Base-by-base conservation (phyloP, 176 grass and related monocot species). In the Hsuehochloa calcarea region DNA sequence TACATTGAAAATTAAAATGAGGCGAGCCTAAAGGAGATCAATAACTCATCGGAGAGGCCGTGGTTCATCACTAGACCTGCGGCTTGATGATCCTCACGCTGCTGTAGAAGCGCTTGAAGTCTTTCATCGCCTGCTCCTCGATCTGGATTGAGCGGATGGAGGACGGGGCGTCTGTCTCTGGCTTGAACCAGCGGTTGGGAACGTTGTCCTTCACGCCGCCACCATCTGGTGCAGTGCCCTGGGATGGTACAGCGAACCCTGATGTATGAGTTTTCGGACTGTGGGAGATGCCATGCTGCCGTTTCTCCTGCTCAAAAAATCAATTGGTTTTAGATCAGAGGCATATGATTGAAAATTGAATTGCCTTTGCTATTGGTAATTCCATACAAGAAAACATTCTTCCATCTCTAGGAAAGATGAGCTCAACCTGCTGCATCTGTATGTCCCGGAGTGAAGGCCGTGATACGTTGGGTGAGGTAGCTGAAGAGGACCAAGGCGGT, bases 71-170 rank as follows among this genome's bases (percentile, higher is more conserved):
- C 79, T 92, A 74, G 22, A 80, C 77, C 74, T 92, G 88, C 5
- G 96, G 91, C 90, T 96, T 99, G 69, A 99, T 89, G 27, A 99
- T 74, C 58, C 86, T 96, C 74, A 99, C 96, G 4, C 84, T 96
- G 88, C 79, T 99, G 84, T 99, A 99, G 89, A 99, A 96, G 81
- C 96, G 96, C 75, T 88, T 99, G 74, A 99, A 92, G 80, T 99
- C 96, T 82, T 99, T 99, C 38, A 99, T 99, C 15, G 93, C 96
- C 73, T 84, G 94, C 86, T 99, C 96, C 74, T 99, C 96, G 2
- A 99, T 99, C 85, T 99, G 96, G 59, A 99, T 99, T 1, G 91
- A 99, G 26, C 96, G 93, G 78, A 99, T 93, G 15, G 96, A 99
- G 34, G 96, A 99, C 6, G 93, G 91, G 31, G 90, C 54, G 43